Evolutionary conservation across 2,329 filamentous ascomycete species (phyloP).

Genomic region (Aspergillus cejpii): DNA sequence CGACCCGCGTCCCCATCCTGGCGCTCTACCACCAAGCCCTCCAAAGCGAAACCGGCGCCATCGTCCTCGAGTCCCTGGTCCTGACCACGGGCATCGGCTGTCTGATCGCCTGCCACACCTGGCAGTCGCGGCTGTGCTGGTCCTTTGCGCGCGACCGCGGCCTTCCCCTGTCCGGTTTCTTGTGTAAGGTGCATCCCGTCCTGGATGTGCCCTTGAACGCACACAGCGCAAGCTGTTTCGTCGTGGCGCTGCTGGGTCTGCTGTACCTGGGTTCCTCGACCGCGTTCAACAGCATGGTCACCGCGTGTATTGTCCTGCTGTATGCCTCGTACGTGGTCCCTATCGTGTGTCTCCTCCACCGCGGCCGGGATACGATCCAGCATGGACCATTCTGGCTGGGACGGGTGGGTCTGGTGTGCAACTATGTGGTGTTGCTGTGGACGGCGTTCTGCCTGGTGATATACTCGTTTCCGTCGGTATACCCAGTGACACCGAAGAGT

Average conservation of each 20-base stretch:
- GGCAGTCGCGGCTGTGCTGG: slow-evolving; percentile 47
- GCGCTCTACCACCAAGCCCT: slow-evolving; percentile 44
- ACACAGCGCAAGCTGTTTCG: slow-evolving; percentile 39
- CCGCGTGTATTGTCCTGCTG: slow-evolving; percentile 45
- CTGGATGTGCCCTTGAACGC: slow-evolving; percentile 44
- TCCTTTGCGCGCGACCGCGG: slow-evolving; percentile 49
- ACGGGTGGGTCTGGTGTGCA: slow-evolving; percentile 36
- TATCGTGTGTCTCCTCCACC: slow-evolving; percentile 40
- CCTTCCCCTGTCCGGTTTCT: slow-evolving; percentile 39
- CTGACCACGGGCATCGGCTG: slow-evolving; percentile 44
- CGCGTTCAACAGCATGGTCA: slow-evolving; percentile 41
- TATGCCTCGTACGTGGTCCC: slow-evolving; percentile 45
- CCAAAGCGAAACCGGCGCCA: slow-evolving; percentile 38
- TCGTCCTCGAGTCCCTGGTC: slow-evolving; percentile 42
- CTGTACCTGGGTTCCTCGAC: slow-evolving; percentile 42
- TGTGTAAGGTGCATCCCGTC: slow-evolving; percentile 37
- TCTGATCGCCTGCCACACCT: slow-evolving; percentile 44
- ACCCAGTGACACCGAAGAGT: slow-evolving; percentile 28
- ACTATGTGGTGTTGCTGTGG: slow-evolving; percentile 41
- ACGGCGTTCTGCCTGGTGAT: slow-evolving; percentile 35
- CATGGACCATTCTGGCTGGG: slow-evolving; percentile 45
- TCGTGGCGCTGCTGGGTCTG: slow-evolving; percentile 44
- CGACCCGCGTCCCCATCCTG: slow-evolving; percentile 44
- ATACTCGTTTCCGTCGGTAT: slow-evolving; percentile 31
- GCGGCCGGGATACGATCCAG: slow-evolving; percentile 38